Evolutionary conservation across 2,329 filamentous ascomycete species (phyloP), one percentile per base, ranked within the genome.

Genomic region (Botrytis squamosa): DNA sequence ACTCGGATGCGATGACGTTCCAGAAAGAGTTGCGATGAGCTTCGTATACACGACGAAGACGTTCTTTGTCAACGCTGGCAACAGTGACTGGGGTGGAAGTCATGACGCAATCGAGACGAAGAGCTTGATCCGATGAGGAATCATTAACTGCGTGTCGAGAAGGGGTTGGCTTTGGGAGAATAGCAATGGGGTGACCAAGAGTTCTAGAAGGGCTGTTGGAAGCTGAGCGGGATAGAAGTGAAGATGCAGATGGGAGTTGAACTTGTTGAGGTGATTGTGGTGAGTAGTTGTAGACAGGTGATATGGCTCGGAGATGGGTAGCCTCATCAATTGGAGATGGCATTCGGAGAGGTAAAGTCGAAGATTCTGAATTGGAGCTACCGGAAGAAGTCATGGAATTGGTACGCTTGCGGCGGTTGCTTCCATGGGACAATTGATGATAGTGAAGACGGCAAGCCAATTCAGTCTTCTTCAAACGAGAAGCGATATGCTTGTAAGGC

Each of bases 401-500:
- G 74, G 90, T 91, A 74, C 92, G 89, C 86, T 93, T 93, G 81
- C 92, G 91, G 79, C 92, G 91, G 84, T 92, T 93, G 85, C 89
- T 93, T 74, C 92, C 92, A 81, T 94, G 93, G 76, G 91, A 94
- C 76, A 96, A 88, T 81, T 96, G 93, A 80, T 97, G 93, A 81
- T 93, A 95, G 83, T 96, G 93, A 76, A 97, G 88, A 76, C 93
- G 93, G 84, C 93, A 97, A 66, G 93, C 93, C 74, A 96, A 86
- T 84, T 96, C 93, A 0, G 93, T 96, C 86, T 96, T 97, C 84
- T 94, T 93, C 78, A 96, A 85, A 79, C 95, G 91, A 74, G 91
- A 89, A 74, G 93, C 93, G 81, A 96, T 96, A 82, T 95, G 92
- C 86, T 95, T 96, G 84, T 96, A 96, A 0, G 93, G 93, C 90